Percentiles rank a stretch among this genome's conserved stretches.
These are phyloP conservation scores for Chlorophyllum brunneum DNA, from an alignment of 768 basidiomycete genomes.

Conservation along the genomic window DNA sequence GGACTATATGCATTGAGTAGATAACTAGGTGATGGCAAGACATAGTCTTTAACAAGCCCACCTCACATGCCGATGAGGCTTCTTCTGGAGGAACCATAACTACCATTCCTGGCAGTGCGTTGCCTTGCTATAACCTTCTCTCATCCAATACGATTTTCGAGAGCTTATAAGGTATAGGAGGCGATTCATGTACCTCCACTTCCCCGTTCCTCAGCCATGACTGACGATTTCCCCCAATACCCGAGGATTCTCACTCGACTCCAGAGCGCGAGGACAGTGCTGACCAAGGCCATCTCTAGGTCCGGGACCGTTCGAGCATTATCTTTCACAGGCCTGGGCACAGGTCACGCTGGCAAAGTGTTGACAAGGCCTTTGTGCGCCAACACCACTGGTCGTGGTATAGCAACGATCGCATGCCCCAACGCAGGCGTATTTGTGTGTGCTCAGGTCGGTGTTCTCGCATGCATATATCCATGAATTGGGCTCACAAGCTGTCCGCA, in stretches of 20 bases:
- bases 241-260: not conserved
- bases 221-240: not conserved
- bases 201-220: not conserved
- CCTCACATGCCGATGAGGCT: too few relatives aligned
- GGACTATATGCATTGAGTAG: too few relatives aligned
- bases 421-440: slow-evolving; percentile 23
- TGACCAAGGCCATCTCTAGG: not conserved
- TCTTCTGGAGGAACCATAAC: not conserved
- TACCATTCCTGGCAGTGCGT: not conserved
- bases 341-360: not conserved
- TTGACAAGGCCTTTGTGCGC: slow-evolving; percentile 17
- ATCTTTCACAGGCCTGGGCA: not conserved
- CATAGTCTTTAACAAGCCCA: too few relatives aligned
- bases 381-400: slow-evolving; percentile 16
- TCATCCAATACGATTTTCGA: not conserved
- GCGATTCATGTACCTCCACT: not conserved
- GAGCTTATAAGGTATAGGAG: not conserved
- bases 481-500: not conserved
- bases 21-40: too few relatives aligned
- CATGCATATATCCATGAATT: not conserved
- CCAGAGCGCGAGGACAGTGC: not conserved
- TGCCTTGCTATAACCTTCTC: not conserved
- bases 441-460: slow-evolving; percentile 21
- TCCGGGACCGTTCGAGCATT: not conserved
- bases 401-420: slow-evolving; percentile 17